Evolutionary conservation across 2,329 filamentous ascomycete genomes (phyloP).

Genomic region (Ceratocystis destructans): DNA sequence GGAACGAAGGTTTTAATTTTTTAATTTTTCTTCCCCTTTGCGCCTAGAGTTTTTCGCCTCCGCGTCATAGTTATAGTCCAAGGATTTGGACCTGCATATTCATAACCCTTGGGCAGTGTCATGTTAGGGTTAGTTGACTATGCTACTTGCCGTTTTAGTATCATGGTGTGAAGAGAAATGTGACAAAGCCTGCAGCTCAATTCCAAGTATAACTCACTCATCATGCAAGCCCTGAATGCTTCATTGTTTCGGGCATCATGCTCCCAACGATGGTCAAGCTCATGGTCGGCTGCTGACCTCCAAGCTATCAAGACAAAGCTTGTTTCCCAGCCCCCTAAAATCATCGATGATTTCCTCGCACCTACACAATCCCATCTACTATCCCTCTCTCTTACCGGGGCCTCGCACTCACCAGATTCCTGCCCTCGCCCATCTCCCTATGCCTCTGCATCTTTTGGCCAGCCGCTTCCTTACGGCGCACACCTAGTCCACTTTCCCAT

Average conservation of each 20-base stretch:
- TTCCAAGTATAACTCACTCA: not conserved
- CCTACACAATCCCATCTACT: constrained; percentile 54
- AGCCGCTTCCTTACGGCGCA: constrained; percentile 21
- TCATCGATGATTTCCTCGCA: constrained; percentile 35
- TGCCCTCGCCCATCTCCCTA: constrained; percentile 13
- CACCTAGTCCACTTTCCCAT: constrained; percentile 71
- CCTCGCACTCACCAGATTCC: constrained; percentile 18
- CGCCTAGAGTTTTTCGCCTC: not conserved
- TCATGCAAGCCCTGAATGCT: not conserved
- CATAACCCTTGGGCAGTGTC: not conserved
- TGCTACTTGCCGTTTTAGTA: not conserved
- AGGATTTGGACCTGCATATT: not conserved
- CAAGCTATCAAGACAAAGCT: constrained; percentile 1
- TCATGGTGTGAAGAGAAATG: not conserved
- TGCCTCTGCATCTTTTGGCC: constrained; percentile 14
- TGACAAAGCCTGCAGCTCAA: not conserved
- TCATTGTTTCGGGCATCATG: constrained; percentile 25
- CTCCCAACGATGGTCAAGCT: constrained; percentile 26
- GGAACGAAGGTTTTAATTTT: not conserved
- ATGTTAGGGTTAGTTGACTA: too few relatives aligned
- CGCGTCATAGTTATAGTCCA: not conserved
- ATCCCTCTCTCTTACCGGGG: constrained; percentile 39
- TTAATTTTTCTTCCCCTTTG: not conserved
- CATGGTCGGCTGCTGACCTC: not conserved
- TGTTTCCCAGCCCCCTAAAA: constrained; percentile 23